Percentiles rank a stretch among this genome's conserved stretches.
phyloP scores from a whole-genome alignment of 75 land plant genomes.

The Cupressus sempervirens region DNA sequence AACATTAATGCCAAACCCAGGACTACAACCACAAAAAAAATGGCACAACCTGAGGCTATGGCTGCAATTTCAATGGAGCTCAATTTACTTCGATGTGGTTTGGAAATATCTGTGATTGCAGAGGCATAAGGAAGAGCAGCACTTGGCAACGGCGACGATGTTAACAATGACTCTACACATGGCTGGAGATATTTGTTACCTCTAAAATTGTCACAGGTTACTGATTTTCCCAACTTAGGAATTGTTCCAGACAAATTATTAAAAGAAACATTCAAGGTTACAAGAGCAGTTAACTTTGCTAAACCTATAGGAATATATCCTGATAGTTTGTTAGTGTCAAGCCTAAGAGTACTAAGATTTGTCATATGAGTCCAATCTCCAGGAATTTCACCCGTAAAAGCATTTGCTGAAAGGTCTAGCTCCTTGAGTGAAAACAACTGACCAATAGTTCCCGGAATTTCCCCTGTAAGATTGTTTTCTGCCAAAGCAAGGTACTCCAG shows the following conservation, averaged over 20 bases:
- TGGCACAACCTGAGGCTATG: conserved; percentile 40
- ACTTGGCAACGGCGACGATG: conserved; percentile 17
- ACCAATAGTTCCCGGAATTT: conserved; percentile 54
- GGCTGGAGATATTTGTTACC: conserved; percentile 49
- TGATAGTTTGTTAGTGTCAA: conserved; percentile 52
- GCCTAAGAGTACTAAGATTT: conserved; percentile 26
- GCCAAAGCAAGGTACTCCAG: conserved; percentile 47
- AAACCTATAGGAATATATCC: conserved; percentile 64
- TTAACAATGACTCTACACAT: conserved; percentile 22
- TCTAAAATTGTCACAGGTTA: conserved; percentile 28
- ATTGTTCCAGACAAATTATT: conserved; percentile 76
- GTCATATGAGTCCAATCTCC: conserved; percentile 35
- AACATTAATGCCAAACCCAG: conserved; percentile 25
- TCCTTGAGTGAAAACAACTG: conserved; percentile 32
- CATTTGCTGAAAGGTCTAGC: conserved; percentile 64
- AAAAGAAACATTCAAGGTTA: conserved; percentile 58
- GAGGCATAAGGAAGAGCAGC: conserved; percentile 10
- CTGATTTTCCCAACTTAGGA: conserved; percentile 37
- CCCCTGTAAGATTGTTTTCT: conserved; percentile 51
- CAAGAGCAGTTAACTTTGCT: conserved; percentile 36
- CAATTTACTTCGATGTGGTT: neutral
- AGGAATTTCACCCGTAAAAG: conserved; percentile 62
- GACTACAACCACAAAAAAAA: conserved; percentile 24
- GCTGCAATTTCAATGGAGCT: conserved; percentile 26
- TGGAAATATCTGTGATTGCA: neutral